Base-by-base conservation (phyloP, 495 filamentous ascomycete species). In the Schizothecium vesticola region DNA sequence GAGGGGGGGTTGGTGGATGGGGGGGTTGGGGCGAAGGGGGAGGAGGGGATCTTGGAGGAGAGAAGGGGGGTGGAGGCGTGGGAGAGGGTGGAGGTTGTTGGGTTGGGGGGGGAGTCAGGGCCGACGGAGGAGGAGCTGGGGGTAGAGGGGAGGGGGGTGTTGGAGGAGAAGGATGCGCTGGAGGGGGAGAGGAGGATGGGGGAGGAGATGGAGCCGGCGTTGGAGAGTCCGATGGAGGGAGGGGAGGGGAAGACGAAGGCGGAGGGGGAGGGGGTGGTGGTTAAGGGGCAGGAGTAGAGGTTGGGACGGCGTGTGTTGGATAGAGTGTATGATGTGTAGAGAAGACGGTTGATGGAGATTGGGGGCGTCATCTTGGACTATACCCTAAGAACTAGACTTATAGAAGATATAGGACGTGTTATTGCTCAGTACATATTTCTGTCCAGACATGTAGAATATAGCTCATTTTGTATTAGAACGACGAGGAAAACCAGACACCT, bases 61-160 rank as follows among this genome's bases (percentile, higher is more conserved):
- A 63, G n/a, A 31, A 59, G 7, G 26, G 62, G 19, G 33, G 67
- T 77, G n/a, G 73, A 74, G 22, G 68, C 70, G 10, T 77, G 77
- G 82, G 56, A 60, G 43, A 82, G 79, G 76, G 78, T 84, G 57
- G 76, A 83, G 36, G 75, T 81, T 23, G 74, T 83, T 6, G 81
- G 81, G 5, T 68, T 84, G 77, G 80, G 81, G 33, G 70, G 67
- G 11, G 60, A 72, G 13, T 63, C 68, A 3, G 69, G 51, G 21
- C 70, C 69, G 11, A 67, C 59, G 24, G 75, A 77, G 63, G 56
- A 71, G n/a, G 72, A 75, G 22, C 33, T 11, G 24, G 1, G 63
- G 31, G 31, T 59, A 24, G 12, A 61, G 59, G 31, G 59, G 60
- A 71, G 72, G 43, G 82, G 79, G 74, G n/a, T n/a, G n/a, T n/a